Base-by-base conservation (phyloP, 345 rosid species). In the sweet orange (Citrus sinensis) region DNA sequence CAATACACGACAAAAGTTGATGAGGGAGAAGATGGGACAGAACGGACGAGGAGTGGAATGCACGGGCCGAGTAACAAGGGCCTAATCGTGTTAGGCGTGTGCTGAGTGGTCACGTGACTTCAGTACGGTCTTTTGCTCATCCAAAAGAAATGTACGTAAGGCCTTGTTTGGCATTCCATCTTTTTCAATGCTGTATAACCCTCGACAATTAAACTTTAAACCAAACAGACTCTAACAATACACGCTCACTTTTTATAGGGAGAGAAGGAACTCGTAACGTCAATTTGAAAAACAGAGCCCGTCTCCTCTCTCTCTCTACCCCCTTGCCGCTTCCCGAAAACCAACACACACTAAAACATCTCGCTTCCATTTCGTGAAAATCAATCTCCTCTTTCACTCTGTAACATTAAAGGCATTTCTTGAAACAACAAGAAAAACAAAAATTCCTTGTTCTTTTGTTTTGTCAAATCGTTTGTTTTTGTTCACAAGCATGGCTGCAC, bases 31-130 rank as follows among this genome's bases (percentile, higher is more conserved):
- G 35, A 1, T 30, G 70, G 37, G 29, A 54, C 70, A 17, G 25
- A 66, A 68, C 74, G 70, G 65, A 51, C 19, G 75, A 17, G 29
- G 16, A 13, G 56, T 70, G 82, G 79, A 11, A 35, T 27, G 51
- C 13, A 63, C 9, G 69, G 2, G 55, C 60, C 70, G 68, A 78
- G 70, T 9, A 5, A 72, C 17, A 22, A 78, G 76, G 80, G 60
- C 63, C 78, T 51, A 67, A 58, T 54, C 64, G 7, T 35, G n/a
- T 5, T 16, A 55, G 55, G 75, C 40, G 80, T 35, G 82, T 63
- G 85, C 70, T 61, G 59, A 75, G 68, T 62, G 73, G 75, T 76
- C 83, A 80, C 83, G 79, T 83, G 86, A 83, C 30, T 29, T 24
- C 13, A 16, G 81, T 76, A 60, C 68, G 71, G 55, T 59, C 20